Evolutionary conservation across 2,329 filamentous ascomycete genomes (phyloP).

Genomic region (Colletotrichum cordylinicola): DNA sequence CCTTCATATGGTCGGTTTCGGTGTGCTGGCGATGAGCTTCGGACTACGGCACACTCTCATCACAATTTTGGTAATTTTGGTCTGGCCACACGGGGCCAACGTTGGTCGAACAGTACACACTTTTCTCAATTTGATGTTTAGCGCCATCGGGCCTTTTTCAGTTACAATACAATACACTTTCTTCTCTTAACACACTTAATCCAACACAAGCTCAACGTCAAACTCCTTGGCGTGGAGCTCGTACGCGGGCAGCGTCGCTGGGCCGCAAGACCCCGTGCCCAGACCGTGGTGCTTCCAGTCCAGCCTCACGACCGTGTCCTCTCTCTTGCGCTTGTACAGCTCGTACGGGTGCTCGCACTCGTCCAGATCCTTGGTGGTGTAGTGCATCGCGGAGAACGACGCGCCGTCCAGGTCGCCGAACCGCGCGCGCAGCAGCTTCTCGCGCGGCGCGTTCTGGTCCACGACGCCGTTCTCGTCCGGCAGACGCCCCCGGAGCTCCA

Average conservation of each 20-base stretch:
- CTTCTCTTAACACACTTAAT: constrained; percentile 30
- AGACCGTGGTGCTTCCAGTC: constrained; percentile 69
- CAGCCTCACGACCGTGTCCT: constrained; percentile 61
- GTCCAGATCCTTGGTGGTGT: constrained; percentile 58
- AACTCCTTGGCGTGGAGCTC: constrained; percentile 47
- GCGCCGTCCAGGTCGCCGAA: constrained; percentile 53
- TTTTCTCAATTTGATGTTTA: neutral
- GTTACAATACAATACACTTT: neutral
- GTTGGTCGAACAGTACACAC: neutral
- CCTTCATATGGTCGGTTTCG: fast-evolving
- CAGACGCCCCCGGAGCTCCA: constrained; percentile 46
- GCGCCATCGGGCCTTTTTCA: neutral
- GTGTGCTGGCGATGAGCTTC: neutral
- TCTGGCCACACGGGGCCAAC: fast-evolving
- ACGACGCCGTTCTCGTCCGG: constrained; percentile 26
- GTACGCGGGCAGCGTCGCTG: constrained; percentile 56
- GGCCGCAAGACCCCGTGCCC: constrained; percentile 68
- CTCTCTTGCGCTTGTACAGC: constrained; percentile 50
- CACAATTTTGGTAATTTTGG: neutral
- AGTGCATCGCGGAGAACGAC: constrained; percentile 63
- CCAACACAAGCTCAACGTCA: constrained; percentile 49
- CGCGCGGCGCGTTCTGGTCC: neutral
- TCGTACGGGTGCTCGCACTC: constrained; percentile 65
- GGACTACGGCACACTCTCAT: neutral
- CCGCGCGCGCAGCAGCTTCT: constrained; percentile 44